These are phyloP conservation scores for Alternaria atra DNA, from an alignment of 2,329 filamentous ascomycete genomes.

Conservation along the genomic window DNA sequence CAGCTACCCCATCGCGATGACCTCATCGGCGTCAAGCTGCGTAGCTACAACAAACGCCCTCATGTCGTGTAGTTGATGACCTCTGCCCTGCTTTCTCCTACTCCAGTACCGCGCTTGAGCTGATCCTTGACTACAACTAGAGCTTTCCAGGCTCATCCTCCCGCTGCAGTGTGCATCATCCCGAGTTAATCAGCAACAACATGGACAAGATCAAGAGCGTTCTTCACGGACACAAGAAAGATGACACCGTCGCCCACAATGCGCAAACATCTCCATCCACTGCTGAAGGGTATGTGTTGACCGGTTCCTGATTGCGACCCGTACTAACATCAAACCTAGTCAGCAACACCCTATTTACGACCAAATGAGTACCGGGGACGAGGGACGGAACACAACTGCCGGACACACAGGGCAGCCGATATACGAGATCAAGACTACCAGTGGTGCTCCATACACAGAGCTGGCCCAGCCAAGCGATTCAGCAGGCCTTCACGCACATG, in stretches of 20 bases:
- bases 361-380: conserved; percentile 30
- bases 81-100: conserved; percentile 36
- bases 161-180: conserved; percentile 13
- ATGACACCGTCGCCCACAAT: conserved; percentile 37
- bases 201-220: conserved; percentile 59
- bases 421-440: conserved; percentile 17
- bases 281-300: conserved; percentile 12
- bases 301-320: neutral
- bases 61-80: conserved; percentile 23
- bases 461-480: conserved; percentile 16
- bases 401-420: conserved; percentile 11
- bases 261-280: conserved; percentile 27
- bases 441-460: conserved; percentile 21
- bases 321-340: conserved; percentile 14
- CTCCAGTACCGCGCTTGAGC: conserved; percentile 15
- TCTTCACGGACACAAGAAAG: conserved; percentile 46
- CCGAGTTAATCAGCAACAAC: conserved; percentile 11
- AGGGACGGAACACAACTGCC: conserved; percentile 7
- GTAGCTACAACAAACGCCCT: conserved; percentile 26
- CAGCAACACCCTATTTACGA: conserved; percentile 41
- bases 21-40: conserved; percentile 23
- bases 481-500: conserved; percentile 11
- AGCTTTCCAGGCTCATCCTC: conserved; percentile 9
- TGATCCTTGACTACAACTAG: conserved; percentile 16
- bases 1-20: conserved; percentile 23